Conservation (phyloP, 305 asterid species). For the Plantago coronopus region DNA sequence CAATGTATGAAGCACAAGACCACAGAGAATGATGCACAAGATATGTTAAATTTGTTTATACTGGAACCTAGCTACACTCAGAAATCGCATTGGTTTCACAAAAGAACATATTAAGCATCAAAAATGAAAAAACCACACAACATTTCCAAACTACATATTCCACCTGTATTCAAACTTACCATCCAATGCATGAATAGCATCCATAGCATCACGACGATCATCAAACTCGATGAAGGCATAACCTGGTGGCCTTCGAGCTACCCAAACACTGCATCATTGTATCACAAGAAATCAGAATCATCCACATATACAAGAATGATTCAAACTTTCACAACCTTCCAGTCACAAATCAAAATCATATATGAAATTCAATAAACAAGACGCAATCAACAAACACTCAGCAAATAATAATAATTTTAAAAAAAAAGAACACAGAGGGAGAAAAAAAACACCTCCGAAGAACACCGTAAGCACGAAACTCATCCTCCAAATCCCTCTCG, state of each 20-base stretch:
- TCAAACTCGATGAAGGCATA: conserved; percentile 55
- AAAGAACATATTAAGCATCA: too few species aligned
- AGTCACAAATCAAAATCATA: not conserved
- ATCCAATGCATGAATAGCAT: conserved; percentile 48
- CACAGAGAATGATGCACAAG: too few species aligned
- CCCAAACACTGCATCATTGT: conserved; percentile 46
- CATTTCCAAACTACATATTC: too few species aligned
- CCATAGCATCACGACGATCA: conserved; percentile 51
- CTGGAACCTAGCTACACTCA: too few species aligned
- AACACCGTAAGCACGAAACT: conserved; percentile 51
- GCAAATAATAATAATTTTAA: not conserved
- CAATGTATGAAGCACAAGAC: too few species aligned
- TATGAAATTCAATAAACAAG: not conserved
- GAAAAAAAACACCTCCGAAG: conserved; percentile 29
- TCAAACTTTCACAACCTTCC: not conserved
- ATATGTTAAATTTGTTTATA: too few species aligned
- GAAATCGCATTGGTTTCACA: too few species aligned
- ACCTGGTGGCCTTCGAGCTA: conserved; percentile 57
- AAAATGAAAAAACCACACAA: too few species aligned
- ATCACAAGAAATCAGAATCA: not conserved
- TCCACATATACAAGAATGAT: not conserved
- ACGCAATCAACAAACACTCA: not conserved
- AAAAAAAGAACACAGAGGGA: not conserved
- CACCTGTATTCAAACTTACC: too few species aligned
- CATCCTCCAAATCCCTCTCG: conserved; percentile 54